Evolutionary conservation across 2,329 filamentous ascomycete genomes (phyloP).

Genomic region (Cordyceps fumosorosea): DNA sequence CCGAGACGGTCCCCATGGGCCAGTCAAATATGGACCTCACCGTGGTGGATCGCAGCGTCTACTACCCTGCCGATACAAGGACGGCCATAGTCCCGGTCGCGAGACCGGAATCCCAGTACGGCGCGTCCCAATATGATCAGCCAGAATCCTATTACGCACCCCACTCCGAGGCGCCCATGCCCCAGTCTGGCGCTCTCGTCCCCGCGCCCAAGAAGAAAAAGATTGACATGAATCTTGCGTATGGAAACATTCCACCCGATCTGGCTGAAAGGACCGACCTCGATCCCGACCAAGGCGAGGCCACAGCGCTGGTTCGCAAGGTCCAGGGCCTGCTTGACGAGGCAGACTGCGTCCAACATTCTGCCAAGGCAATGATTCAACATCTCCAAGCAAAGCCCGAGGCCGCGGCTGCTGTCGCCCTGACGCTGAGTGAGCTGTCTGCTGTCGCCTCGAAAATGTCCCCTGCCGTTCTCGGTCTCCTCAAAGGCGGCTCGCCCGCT

Average conservation of each 20-base stretch:
- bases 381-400: conserved; percentile 68
- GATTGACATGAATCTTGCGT: conserved; percentile 88
- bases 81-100: conserved; percentile 27
- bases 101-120: conserved; percentile 31
- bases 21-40: conserved; percentile 29
- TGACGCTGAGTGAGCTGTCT: conserved; percentile 87
- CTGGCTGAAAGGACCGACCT: conserved; percentile 45
- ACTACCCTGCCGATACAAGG: conserved; percentile 11
- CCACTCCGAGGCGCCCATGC: not conserved
- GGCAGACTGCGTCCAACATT: conserved; percentile 81
- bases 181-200: not conserved
- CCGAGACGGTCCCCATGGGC: conserved; percentile 32
- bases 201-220: conserved; percentile 31
- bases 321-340: conserved; percentile 78
- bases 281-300: conserved; percentile 42
- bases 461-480: conserved; percentile 64
- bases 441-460: conserved; percentile 76
- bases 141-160: not conserved
- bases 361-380: conserved; percentile 73
- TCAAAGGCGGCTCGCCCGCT: conserved; percentile 78
- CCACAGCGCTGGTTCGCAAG: conserved; percentile 57
- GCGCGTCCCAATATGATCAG: conserved; percentile 13
- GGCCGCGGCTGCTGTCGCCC: conserved; percentile 84
- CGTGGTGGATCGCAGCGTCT: conserved; percentile 22
- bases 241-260: conserved; percentile 73